Evolutionary conservation across 768 basidiomycete species (phyloP), one percentile per base, ranked within the genome.

Genomic region (Fibroporia radiculosa): DNA sequence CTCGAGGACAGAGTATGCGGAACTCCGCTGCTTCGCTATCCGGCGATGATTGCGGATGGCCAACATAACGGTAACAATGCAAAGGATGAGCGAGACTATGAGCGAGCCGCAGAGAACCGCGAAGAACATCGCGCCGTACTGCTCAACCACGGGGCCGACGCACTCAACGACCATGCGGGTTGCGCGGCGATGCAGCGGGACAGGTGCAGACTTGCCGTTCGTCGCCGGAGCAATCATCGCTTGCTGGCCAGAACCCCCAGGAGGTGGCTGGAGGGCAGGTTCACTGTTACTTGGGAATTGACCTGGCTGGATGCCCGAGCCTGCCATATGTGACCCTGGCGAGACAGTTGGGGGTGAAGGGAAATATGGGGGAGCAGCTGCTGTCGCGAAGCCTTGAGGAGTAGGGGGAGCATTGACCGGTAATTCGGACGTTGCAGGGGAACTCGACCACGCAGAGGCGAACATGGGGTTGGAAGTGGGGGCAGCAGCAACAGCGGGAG

Each of bases 51-150:
- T 40, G 12, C 49, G 48, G 31, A 50, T 31, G 20, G 41, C 45
- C 16, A 55, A 42, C 18, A 34, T 43, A 35, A 47, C 32, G 16
- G 13, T 37, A 10, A 50, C 49, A 33, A 44, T 8, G 46, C 40
- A 38, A n/a, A 40, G 37, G 26, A 48, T 20, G 28, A 48, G 28
- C 3, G 43, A 38, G 18, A 44, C 16, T 4, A 44, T 25, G 31
- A 36, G 20, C 18, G 37, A 12, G n/a, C 54, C 54, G 16, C 34
- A 32, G 10, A 55, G 43, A 11, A 55, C 36, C 39, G 54, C 49
- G 35, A 52, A 26, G n/a, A 51, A 43, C 16, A 55, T 23, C 12
- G 49, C 45, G 35, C 54, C 51, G 43, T 48, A 48, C 34, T 46
- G 29, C 28, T 43, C 48, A 14, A 43, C 13, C 24, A 55, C 6